phyloP scores from a whole-genome alignment of 2,329 filamentous ascomycete genomes.

The Aureobasidium sp. region DNA sequence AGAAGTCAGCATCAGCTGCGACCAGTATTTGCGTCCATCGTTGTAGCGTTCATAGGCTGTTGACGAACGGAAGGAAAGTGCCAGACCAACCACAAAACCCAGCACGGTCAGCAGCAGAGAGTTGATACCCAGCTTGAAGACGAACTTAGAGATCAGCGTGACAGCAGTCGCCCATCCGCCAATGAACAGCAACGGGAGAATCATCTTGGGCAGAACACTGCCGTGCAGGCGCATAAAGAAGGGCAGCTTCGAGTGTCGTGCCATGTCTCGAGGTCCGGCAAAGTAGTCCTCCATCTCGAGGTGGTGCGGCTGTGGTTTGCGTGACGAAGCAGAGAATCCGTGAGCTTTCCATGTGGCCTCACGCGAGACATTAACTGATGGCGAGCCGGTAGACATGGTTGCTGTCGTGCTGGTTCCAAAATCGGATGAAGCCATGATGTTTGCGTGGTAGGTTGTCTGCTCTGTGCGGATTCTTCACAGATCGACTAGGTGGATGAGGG shows the following conservation, averaged over 20 bases:
- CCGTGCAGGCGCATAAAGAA: constrained; percentile 70
- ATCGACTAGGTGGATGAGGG: background rate
- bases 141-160: constrained; percentile 47
- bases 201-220: constrained; percentile 66
- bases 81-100: constrained; percentile 74
- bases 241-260: constrained; percentile 70
- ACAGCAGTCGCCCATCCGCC: constrained; percentile 60
- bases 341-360: constrained; percentile 15
- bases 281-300: constrained; percentile 28
- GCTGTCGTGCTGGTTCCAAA: constrained; percentile 11
- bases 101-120: constrained; percentile 67
- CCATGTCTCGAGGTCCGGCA: constrained; percentile 58
- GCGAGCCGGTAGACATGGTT: constrained; percentile 11
- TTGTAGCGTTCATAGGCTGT: constrained; percentile 65
- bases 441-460: background rate
- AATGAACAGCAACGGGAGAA: constrained; percentile 59
- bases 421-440: constrained; percentile 5
- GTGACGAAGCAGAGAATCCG: constrained; percentile 8
- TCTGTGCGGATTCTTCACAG: background rate
- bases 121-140: constrained; percentile 49
- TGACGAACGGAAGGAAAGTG: constrained; percentile 69
- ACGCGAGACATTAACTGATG: constrained; percentile 11
- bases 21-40: constrained; percentile 60
- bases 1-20: constrained; percentile 46
- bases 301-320: constrained; percentile 19